These are phyloP conservation scores for Aspergillus sp. DNA, from an alignment of 2,329 filamentous ascomycete species.

Conservation along the genomic window DNA sequence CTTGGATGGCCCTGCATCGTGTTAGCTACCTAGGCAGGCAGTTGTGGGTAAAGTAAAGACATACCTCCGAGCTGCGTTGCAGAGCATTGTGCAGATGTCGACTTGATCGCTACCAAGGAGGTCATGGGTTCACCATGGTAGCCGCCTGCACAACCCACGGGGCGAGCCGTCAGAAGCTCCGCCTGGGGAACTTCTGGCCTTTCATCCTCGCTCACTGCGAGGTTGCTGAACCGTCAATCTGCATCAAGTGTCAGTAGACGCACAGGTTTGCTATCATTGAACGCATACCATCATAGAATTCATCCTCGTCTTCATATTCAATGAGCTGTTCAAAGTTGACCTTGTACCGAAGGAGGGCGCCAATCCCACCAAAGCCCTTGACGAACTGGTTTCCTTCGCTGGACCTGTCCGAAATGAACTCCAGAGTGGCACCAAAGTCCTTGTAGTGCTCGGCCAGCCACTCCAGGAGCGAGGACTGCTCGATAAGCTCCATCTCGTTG, in stretches of 20 bases:
- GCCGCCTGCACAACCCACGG: conserved; percentile 27
- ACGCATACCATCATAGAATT: conserved; percentile 67
- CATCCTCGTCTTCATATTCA: conserved; percentile 82
- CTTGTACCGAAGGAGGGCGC: conserved; percentile 95
- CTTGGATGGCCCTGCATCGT: conserved; percentile 33
- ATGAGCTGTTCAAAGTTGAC: conserved; percentile 99
- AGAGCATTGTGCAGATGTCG: conserved; percentile 22
- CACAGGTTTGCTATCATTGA: background rate
- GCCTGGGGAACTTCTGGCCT: conserved; percentile 49
- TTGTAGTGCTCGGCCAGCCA: conserved; percentile 99
- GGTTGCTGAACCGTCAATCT: conserved; percentile 87
- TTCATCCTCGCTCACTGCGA: conserved; percentile 79
- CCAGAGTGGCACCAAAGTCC: conserved; percentile 88
- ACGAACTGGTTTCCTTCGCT: conserved; percentile 99
- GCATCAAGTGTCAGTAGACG: conserved; percentile 6
- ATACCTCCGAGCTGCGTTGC: conserved; percentile 33
- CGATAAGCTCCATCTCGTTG: conserved; percentile 90
- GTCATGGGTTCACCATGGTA: conserved; percentile 24
- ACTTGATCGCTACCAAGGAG: conserved; percentile 21
- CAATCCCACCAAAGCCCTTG: conserved; percentile 97
- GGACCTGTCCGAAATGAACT: conserved; percentile 95
- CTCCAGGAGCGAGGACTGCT: conserved; percentile 90
- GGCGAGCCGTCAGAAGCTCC: conserved; percentile 49
- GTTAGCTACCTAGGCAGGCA: no score
- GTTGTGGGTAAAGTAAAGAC: no score